Base-by-base conservation (phyloP, 306 rosid genomes). In the Trifolium fragiferum region DNA sequence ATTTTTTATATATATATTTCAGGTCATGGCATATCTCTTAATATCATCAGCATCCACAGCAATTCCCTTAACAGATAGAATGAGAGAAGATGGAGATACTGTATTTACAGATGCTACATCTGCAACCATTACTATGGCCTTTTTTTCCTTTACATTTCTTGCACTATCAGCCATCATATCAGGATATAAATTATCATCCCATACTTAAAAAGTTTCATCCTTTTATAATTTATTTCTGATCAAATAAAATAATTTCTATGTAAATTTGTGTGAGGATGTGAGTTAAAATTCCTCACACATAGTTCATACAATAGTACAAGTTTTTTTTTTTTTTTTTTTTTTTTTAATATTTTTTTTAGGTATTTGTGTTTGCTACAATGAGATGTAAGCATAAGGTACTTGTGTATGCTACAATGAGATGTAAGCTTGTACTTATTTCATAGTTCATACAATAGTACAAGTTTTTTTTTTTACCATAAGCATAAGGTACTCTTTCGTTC, bases 1-100 rank as follows among this genome's bases (percentile, higher is more conserved):
- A 4, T 53, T 27, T 33, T 30, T n/a, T n/a, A n/a, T n/a, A n/a
- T 4, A 30, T 30, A 3, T 27, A 15, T 60, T 80, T 80, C 85
- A 93, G 97, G 73, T 88, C 2, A 72, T 78, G 75, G 91, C 98
- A 12, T 93, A 89, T 76, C 75, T 89, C 1, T 75, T 91, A 84
- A 72, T 93, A 58, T 93, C 96, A 55, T 73, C 97, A 30, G 69
- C 92, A 1, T 93, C 97, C 4, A 35, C 92, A 5, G 90, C 89
- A 0, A 68, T 82, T 76, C 90, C 96, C 3, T 0, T 86, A 74
- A 91, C 88, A 66, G 64, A 88, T 37, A 65, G 73, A 13, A 78
- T 89, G 83, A 84, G 97, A 32, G 81, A 80, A 76, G 8, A 8
- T 3, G 71, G 53, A 23, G 87, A 87, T 73, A 82, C 81, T 58